Conservation (phyloP, 1,284 basidiomycete species). For the Rhodotorula sp. region DNA sequence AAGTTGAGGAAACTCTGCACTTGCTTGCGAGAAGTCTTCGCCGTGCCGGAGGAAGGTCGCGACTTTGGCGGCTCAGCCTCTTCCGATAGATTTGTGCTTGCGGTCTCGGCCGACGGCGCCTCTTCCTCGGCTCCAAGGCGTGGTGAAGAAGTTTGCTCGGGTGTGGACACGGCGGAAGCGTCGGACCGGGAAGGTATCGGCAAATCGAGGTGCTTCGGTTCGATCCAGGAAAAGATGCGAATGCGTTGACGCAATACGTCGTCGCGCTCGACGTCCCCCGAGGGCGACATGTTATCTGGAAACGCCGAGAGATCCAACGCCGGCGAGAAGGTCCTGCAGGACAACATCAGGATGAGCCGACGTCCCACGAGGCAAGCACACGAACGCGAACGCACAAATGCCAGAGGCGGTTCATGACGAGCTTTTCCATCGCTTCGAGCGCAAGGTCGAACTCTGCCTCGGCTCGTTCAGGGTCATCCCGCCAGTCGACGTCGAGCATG, state of each 20-base stretch:
- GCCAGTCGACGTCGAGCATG: conserved; percentile 14
- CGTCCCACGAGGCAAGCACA: too few relatives aligned
- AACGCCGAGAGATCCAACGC: conserved; percentile 62
- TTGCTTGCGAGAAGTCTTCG: conserved; percentile 21
- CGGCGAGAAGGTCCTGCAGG: conserved; percentile 78
- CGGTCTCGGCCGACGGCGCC: not conserved
- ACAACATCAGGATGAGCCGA: not conserved
- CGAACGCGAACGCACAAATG: conserved; percentile 49
- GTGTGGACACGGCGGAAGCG: not conserved
- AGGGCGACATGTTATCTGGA: conserved; percentile 62
- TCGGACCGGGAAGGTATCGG: conserved; percentile 48
- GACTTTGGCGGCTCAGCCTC: not conserved
- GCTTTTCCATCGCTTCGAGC: conserved; percentile 98
- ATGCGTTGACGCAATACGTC: conserved; percentile 88
- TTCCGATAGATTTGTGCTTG: not conserved
- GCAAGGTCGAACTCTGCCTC: conserved; percentile 92
- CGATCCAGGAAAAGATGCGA: conserved; percentile 83
- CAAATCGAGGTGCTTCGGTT: conserved; percentile 84
- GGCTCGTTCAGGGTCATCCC: conserved; percentile 45
- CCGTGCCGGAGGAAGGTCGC: conserved; percentile 47
- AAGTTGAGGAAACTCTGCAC: conserved; percentile 83
- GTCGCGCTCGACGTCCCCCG: conserved; percentile 94
- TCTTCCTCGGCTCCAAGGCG: not conserved
- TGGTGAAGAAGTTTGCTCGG: not conserved
- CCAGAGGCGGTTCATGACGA: conserved; percentile 97